These are phyloP conservation scores for Cerrena zonata DNA, from an alignment of 1,284 basidiomycete genomes.

Conservation along the genomic window DNA sequence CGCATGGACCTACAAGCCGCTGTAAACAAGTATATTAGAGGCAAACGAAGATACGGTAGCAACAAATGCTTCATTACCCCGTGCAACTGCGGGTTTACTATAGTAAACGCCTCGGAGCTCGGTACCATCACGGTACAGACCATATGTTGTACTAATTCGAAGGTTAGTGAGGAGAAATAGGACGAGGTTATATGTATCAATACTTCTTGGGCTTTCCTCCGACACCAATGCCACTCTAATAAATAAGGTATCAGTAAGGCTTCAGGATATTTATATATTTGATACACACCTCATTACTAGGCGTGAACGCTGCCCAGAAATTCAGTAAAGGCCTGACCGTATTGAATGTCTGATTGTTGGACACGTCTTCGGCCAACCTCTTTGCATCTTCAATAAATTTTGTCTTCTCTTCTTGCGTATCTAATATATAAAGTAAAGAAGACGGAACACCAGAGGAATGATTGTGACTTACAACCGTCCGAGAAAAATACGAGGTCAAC, in stretches of 20 bases:
- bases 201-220: constrained; percentile 66
- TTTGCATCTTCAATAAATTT: constrained; percentile 69
- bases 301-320: constrained; percentile 77
- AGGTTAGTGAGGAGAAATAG: neutral
- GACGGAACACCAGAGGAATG: neutral
- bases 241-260: neutral
- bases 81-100: constrained; percentile 57
- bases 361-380: constrained; percentile 63
- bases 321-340: constrained; percentile 74
- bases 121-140: constrained; percentile 73
- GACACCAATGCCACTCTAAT: constrained; percentile 70
- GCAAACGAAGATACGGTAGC: neutral
- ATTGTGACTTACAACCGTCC: constrained; percentile 65
- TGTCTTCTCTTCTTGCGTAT: constrained; percentile 50
- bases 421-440: constrained; percentile 31
- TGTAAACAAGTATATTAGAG: constrained; percentile 17
- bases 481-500: constrained; percentile 77
- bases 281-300: constrained; percentile 56
- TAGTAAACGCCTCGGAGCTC: constrained; percentile 78
- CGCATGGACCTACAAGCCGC: constrained; percentile 64
- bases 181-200: constrained; percentile 14
- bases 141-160: constrained; percentile 59
- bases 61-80: constrained; percentile 1
- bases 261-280: neutral
- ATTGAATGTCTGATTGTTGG: constrained; percentile 69